Percentiles rank a stretch among this genome's conserved stretches.
Conservation (phyloP, 257 asterid species). For the Solanum paucissectum region DNA sequence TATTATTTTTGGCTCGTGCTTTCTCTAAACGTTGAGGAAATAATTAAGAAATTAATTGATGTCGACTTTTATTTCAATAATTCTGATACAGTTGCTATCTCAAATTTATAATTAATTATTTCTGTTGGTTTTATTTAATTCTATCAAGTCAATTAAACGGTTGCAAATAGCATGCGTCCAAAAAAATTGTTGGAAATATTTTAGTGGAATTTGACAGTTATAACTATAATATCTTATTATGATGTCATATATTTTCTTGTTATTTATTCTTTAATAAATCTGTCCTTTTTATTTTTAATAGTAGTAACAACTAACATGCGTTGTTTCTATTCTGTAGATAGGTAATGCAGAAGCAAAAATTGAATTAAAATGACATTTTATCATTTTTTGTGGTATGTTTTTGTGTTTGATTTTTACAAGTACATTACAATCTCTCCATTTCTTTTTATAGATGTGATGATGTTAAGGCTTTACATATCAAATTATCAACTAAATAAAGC, state of each 20-base stretch:
- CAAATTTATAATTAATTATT: neutral
- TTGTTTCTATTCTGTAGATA: neutral
- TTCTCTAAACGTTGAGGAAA: neutral
- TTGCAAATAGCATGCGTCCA: neutral
- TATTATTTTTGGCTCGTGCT: neutral
- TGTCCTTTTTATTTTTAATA: neutral
- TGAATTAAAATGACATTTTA: neutral
- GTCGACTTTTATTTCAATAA: neutral
- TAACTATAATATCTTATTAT: neutral
- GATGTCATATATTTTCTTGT: neutral
- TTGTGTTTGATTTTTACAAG: neutral
- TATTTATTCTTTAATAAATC: neutral
- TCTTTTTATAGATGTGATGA: neutral
- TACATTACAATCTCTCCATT: neutral
- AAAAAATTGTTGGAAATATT: neutral
- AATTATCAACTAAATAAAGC: neutral
- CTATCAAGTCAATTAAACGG: neutral
- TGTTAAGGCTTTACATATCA: neutral
- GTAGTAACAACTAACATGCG: neutral
- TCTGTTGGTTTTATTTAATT: neutral
- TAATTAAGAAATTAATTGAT: neutral
- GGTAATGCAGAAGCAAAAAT: neutral
- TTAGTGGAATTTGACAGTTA: neutral
- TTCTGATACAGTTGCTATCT: neutral
- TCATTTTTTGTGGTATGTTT: neutral